Percentiles rank a stretch among this genome's conserved stretches.
phyloP scores from a whole-genome alignment of 345 rosid genomes.

The Tarenaya hassleriana region DNA sequence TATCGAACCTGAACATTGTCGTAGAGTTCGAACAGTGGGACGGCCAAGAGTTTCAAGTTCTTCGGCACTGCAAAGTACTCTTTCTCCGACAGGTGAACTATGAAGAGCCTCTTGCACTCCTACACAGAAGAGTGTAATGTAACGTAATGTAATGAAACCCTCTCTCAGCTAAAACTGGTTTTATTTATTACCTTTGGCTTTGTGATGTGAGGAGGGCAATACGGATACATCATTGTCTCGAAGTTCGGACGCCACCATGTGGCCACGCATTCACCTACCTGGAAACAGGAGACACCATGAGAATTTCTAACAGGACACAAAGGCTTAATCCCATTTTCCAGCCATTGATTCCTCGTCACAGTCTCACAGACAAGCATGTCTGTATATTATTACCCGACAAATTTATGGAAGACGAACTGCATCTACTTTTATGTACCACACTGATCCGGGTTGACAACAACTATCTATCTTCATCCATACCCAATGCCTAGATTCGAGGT shows the following conservation, averaged over 20 bases:
- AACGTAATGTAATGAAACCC: too few relatives aligned
- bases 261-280: conserved; percentile 97
- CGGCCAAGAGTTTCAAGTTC: conserved; percentile 93
- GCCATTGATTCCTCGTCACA: neutral
- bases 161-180: neutral
- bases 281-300: conserved; percentile 19
- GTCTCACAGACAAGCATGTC: too few relatives aligned
- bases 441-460: neutral
- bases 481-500: neutral
- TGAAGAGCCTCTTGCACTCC: conserved; percentile 96
- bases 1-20: conserved; percentile 77
- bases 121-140: conserved; percentile 30
- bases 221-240: conserved; percentile 93
- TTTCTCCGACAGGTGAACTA: conserved; percentile 92
- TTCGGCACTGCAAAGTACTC: conserved; percentile 97
- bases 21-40: conserved; percentile 91
- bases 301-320: too few relatives aligned
- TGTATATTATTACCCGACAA: conserved; percentile 5
- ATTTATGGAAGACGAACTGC: neutral
- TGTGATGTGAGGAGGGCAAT: conserved; percentile 94
- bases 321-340: neutral
- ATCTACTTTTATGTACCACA: neutral
- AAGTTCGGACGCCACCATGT: conserved; percentile 99
- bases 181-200: conserved; percentile 67
- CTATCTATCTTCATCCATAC: neutral